These are phyloP conservation scores for Simplicillium sp. DNA, from an alignment of 2,329 filamentous ascomycete genomes.

Conservation along the genomic window DNA sequence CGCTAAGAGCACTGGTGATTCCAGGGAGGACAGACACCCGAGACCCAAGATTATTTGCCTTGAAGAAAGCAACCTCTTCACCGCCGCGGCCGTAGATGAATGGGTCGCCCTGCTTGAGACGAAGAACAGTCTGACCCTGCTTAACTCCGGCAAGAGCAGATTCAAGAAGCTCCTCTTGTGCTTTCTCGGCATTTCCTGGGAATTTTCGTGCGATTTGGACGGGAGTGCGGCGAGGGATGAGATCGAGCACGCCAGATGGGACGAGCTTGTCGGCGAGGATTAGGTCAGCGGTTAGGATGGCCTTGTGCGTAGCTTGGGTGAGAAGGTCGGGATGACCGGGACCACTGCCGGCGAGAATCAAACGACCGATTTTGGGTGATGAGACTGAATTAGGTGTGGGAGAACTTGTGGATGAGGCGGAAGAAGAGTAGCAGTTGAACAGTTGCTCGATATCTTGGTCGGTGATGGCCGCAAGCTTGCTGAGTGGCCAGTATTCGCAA, in stretches of 20 bases:
- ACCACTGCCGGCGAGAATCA: slow-evolving; percentile 85
- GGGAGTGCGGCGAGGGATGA: slow-evolving; percentile 81
- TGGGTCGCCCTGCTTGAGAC: slow-evolving; percentile 92
- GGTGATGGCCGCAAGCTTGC: slow-evolving; percentile 66
- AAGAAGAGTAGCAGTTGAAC: slow-evolving; percentile 57
- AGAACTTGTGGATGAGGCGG: slow-evolving; percentile 11
- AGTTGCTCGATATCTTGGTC: slow-evolving; percentile 72
- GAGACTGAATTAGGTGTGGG: slow-evolving; percentile 9
- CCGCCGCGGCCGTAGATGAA: slow-evolving; percentile 94
- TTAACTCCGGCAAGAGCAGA: slow-evolving; percentile 60
- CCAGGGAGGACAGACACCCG: slow-evolving; percentile 68
- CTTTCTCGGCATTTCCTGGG: slow-evolving; percentile 88
- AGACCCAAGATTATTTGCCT: slow-evolving; percentile 56
- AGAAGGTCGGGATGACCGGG: slow-evolving; percentile 89
- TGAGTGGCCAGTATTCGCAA: slow-evolving; percentile 96
- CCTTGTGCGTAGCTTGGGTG: slow-evolving; percentile 71
- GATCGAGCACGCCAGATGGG: slow-evolving; percentile 72
- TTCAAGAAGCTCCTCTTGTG: slow-evolving; percentile 80
- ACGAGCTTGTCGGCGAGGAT: slow-evolving; percentile 81
- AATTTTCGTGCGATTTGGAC: slow-evolving; percentile 95
- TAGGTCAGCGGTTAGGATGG: slow-evolving; percentile 66
- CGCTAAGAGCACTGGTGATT: slow-evolving; percentile 79
- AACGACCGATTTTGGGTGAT: slow-evolving; percentile 44
- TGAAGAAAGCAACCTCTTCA: slow-evolving; percentile 84
- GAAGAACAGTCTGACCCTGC: slow-evolving; percentile 68